These are phyloP conservation scores for Pilaira anomala DNA, from an alignment of 192 early-diverging fungal genomes.

Conservation along the genomic window DNA sequence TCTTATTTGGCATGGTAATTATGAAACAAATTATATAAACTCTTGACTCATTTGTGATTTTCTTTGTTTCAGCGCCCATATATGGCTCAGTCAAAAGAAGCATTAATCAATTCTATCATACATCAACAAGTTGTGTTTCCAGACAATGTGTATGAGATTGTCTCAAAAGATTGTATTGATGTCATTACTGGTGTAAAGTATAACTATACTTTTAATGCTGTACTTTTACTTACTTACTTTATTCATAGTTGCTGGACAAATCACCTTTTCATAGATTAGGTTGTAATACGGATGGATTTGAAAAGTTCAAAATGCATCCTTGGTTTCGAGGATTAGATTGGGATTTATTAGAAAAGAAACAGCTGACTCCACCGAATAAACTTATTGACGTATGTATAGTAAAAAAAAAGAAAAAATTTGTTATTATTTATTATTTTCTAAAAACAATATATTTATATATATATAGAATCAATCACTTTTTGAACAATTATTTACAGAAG, in stretches of 20 bases:
- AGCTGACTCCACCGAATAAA: constrained; percentile 10
- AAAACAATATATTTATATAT: not conserved
- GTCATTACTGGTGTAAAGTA: constrained; percentile 46
- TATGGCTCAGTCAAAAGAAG: constrained; percentile 70
- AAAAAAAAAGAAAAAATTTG: too few species aligned
- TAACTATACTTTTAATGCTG: not conserved
- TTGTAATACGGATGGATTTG: constrained; percentile 19
- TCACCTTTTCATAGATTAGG: constrained; percentile 19
- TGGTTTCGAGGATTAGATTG: constrained; percentile 30
- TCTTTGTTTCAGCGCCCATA: constrained; percentile 91
- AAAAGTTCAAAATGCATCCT: constrained; percentile 22
- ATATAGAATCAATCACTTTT: not conserved
- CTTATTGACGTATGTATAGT: constrained; percentile 1
- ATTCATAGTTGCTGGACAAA: constrained; percentile 19
- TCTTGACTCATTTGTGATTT: too few species aligned
- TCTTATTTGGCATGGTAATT: constrained; percentile 72
- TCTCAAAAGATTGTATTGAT: constrained; percentile 51
- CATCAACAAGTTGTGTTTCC: constrained; percentile 67
- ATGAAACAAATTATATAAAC: not conserved
- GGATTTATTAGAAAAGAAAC: constrained; percentile 23
- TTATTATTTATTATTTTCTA: not conserved
- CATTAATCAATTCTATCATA: constrained; percentile 68
- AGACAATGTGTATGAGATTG: constrained; percentile 43
- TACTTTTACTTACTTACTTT: not conserved
- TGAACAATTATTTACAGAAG: constrained; percentile 5